Evolutionary conservation across 2,329 filamentous ascomycete genomes (phyloP).

Genomic region (Aspergillus neotritici): DNA sequence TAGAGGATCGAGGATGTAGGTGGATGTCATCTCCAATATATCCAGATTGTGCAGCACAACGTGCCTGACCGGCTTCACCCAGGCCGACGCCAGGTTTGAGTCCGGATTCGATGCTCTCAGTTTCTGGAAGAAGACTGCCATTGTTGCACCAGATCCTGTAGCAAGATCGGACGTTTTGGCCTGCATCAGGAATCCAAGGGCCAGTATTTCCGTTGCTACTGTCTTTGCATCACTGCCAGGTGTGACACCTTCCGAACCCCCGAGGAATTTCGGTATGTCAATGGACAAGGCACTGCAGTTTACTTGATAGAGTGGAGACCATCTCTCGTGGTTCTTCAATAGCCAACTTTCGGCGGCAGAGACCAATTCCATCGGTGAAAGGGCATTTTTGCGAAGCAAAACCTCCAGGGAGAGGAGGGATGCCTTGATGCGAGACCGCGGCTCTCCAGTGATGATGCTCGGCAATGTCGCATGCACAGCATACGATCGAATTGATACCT

Average conservation of each 20-base stretch:
- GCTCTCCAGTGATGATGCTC: constrained; percentile 35
- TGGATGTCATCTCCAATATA: constrained; percentile 31
- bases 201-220: constrained; percentile 27
- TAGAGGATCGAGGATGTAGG: constrained; percentile 32
- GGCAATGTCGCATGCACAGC: constrained; percentile 28
- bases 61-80: constrained; percentile 34
- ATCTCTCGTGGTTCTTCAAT: constrained; percentile 23
- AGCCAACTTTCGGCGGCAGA: constrained; percentile 30
- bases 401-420: constrained; percentile 34
- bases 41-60: constrained; percentile 33
- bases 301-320: constrained; percentile 28
- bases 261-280: constrained; percentile 15
- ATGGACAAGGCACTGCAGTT: constrained; percentile 29
- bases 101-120: constrained; percentile 12
- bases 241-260: constrained; percentile 11
- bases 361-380: constrained; percentile 29
- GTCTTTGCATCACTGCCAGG: constrained; percentile 5
- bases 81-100: constrained; percentile 22
- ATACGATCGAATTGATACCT: constrained; percentile 16
- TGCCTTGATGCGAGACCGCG: constrained; percentile 34
- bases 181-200: constrained; percentile 28
- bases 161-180: constrained; percentile 27
- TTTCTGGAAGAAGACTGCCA: constrained; percentile 28
- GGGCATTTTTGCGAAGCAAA: constrained; percentile 34
- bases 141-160: constrained; percentile 22